phyloP scores from a whole-genome alignment of 2,329 filamentous ascomycete genomes.

The Aspergillus versicolor region DNA sequence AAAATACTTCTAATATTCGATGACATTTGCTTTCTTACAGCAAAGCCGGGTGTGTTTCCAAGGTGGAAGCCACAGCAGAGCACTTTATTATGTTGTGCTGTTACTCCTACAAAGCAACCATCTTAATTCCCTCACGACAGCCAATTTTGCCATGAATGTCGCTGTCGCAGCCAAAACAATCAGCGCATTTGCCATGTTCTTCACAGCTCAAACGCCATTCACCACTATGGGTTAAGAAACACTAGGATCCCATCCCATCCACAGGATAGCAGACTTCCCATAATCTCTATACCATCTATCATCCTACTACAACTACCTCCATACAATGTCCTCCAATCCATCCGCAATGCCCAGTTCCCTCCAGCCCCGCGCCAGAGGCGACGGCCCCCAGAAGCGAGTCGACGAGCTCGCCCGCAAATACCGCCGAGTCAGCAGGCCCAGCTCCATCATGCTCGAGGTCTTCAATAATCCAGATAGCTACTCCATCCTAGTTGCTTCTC shows the following conservation, averaged over 20 bases:
- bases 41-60: background rate
- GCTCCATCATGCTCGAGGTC: constrained; percentile 29
- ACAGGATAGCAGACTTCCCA: background rate
- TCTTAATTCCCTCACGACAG: background rate
- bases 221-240: background rate
- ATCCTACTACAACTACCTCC: background rate
- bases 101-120: background rate
- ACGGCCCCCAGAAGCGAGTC: constrained; percentile 14
- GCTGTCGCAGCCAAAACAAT: background rate
- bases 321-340: background rate
- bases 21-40: background rate
- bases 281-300: background rate
- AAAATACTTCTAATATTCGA: background rate
- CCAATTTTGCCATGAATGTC: background rate
- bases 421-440: constrained; percentile 24
- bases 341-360: background rate
- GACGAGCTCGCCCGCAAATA: constrained; percentile 30
- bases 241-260: background rate
- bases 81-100: background rate
- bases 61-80: background rate
- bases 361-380: background rate
- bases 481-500: constrained; percentile 29
- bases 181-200: background rate
- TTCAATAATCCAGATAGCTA: constrained; percentile 24
- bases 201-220: background rate